Evolutionary conservation across 306 rosid species (phyloP).

Genomic region (Prinsepia uniflora): DNA sequence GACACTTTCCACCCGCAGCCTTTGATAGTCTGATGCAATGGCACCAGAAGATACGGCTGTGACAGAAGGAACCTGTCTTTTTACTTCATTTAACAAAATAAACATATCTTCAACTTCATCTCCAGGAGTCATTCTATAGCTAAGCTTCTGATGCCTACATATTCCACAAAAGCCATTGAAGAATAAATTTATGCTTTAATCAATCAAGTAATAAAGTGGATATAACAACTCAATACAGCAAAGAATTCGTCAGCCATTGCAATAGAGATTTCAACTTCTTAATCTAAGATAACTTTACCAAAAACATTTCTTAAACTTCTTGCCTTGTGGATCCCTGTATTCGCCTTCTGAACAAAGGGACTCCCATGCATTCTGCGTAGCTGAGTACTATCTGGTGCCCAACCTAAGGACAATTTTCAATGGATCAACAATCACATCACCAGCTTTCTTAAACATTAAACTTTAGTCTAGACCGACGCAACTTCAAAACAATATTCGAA

Average conservation of each 20-base stretch:
- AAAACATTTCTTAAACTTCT: slow-evolving; percentile 34
- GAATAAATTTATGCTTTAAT: slow-evolving; percentile 13
- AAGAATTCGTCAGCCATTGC: not conserved
- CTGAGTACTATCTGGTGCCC: slow-evolving; percentile 87
- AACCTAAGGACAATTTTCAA: slow-evolving; percentile 57
- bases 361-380: slow-evolving; percentile 95
- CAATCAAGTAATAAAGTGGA: slow-evolving; percentile 8
- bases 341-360: slow-evolving; percentile 87
- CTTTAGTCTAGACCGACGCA: not conserved
- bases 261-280: slow-evolving; percentile 22
- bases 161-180: slow-evolving; percentile 21
- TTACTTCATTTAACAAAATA: slow-evolving; percentile 77
- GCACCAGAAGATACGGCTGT: slow-evolving; percentile 93
- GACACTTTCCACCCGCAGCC: slow-evolving; percentile 94
- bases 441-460: not conserved
- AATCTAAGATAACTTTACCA: slow-evolving; percentile 15
- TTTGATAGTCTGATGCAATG: slow-evolving; percentile 96
- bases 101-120: slow-evolving; percentile 98
- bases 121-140: slow-evolving; percentile 73
- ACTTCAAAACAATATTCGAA: not conserved
- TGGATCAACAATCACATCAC: slow-evolving; percentile 6
- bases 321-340: slow-evolving; percentile 95
- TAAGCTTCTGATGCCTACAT: slow-evolving; percentile 78
- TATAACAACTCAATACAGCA: not conserved
- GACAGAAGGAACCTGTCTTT: slow-evolving; percentile 74